phyloP scores from a whole-genome alignment of 1,284 basidiomycete genomes.

The Cystobasidium sp. region DNA sequence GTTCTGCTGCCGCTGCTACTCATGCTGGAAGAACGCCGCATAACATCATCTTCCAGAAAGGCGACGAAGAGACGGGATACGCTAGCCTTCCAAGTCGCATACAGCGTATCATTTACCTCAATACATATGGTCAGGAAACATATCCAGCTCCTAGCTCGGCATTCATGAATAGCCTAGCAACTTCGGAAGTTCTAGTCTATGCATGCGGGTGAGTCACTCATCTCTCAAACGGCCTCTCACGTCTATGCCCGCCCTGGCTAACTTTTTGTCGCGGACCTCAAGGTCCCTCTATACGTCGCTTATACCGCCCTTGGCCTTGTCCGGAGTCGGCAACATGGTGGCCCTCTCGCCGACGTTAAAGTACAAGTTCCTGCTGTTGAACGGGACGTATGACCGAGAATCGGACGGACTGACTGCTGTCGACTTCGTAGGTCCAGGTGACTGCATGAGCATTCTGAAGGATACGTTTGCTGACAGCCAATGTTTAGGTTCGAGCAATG shows the following conservation, averaged over 20 bases:
- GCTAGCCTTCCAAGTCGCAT: constrained; percentile 51
- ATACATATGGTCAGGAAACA: constrained; percentile 74
- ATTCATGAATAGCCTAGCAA: constrained; percentile 69
- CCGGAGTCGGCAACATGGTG: constrained; percentile 78
- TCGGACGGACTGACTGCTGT: constrained; percentile 80
- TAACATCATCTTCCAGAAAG: constrained; percentile 72
- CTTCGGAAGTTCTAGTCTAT: constrained; percentile 78
- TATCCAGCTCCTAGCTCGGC: constrained; percentile 47
- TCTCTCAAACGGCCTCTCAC: background rate
- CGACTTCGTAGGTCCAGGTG: constrained; percentile 63
- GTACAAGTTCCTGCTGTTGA: constrained; percentile 85
- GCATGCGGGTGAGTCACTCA: constrained; percentile 64
- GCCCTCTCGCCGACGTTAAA: constrained; percentile 72
- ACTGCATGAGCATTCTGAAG: background rate
- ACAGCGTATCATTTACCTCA: constrained; percentile 86
- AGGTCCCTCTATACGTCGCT: constrained; percentile 61
- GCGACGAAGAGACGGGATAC: constrained; percentile 58
- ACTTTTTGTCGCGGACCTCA: constrained; percentile 31
- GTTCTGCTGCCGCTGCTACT: background rate
- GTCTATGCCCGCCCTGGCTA: background rate
- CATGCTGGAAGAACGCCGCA: constrained; percentile 50
- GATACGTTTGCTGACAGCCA: background rate
- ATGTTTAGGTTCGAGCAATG: constrained; percentile 41
- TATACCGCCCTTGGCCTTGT: constrained; percentile 84
- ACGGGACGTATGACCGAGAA: constrained; percentile 86